Evolutionary conservation across 164 flowering plant genomes (phyloP).

Genomic region (Pachysandra terminalis): DNA sequence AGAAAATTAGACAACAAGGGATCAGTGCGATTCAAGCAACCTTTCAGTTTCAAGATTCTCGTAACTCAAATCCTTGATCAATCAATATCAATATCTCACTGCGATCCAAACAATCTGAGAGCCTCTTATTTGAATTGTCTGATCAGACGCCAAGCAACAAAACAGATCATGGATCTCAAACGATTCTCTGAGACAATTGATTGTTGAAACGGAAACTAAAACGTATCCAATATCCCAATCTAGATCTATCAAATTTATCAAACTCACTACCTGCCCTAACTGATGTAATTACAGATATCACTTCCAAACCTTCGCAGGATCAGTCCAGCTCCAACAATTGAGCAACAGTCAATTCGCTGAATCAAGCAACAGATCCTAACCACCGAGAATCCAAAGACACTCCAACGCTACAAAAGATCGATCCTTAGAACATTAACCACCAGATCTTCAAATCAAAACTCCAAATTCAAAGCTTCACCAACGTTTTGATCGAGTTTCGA

Average conservation of each 20-base stretch:
- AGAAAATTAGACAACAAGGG: background rate
- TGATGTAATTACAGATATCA: background rate
- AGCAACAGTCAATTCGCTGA: background rate
- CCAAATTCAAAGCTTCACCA: background rate
- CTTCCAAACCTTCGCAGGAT: background rate
- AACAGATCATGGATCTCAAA: background rate
- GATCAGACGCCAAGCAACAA: background rate
- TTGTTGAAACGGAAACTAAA: no score
- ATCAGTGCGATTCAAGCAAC: no score
- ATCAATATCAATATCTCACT: slow-evolving; percentile 6
- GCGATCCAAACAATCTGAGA: background rate
- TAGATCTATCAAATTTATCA: background rate
- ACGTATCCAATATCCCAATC: background rate
- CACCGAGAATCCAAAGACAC: background rate
- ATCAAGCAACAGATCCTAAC: slow-evolving; percentile 4
- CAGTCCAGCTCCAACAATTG: background rate
- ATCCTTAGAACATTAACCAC: no score
- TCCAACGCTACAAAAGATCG: no score
- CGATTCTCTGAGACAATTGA: no score
- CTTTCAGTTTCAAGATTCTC: background rate
- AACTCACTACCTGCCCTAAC: background rate
- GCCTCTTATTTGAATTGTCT: background rate
- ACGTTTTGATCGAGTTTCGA: background rate
- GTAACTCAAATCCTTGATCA: background rate
- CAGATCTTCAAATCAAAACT: background rate